Percentiles rank a stretch among this genome's conserved stretches.
Evolutionary conservation across 2,329 filamentous ascomycete species (phyloP).

Genomic region (Phialemoniopsis sp.): DNA sequence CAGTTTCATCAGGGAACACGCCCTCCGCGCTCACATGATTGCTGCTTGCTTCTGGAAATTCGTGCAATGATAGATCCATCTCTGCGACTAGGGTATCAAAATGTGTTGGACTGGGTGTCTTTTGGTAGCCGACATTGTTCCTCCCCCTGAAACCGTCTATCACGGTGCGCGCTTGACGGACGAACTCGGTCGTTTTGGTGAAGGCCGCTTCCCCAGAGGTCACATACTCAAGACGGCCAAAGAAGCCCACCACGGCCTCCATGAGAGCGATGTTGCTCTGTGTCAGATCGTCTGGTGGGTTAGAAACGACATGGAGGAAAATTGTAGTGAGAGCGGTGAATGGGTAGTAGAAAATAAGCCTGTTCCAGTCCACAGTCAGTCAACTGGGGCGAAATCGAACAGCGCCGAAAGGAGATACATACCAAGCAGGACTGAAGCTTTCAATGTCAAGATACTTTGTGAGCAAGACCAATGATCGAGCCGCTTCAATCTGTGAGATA

Average conservation of each 20-base stretch:
- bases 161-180: constrained; percentile 4
- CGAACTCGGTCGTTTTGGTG: constrained; percentile 6
- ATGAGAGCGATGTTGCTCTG: constrained; percentile 5
- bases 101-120: too few species aligned
- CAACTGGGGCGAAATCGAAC: too few species aligned
- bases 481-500: too few species aligned
- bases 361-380: too few species aligned
- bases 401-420: too few species aligned
- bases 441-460: constrained; percentile 5
- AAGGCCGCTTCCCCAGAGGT: constrained; percentile 5
- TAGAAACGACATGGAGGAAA: constrained; percentile 3
- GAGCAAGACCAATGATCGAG: constrained; percentile 3
- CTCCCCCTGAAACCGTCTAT: constrained; percentile 2
- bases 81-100: background rate
- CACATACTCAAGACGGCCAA: constrained; percentile 6
- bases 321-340: constrained; percentile 3
- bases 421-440: constrained; percentile 4
- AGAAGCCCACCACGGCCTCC: constrained; percentile 4
- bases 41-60: too few species aligned
- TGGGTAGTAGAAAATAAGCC: constrained; percentile 6
- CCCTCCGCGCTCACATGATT: too few species aligned
- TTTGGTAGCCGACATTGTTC: background rate
- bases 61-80: background rate
- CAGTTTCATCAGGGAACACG: background rate
- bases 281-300: background rate